phyloP scores from a whole-genome alignment of 1,284 basidiomycete genomes.

The Papiliotrema terrestris region DNA sequence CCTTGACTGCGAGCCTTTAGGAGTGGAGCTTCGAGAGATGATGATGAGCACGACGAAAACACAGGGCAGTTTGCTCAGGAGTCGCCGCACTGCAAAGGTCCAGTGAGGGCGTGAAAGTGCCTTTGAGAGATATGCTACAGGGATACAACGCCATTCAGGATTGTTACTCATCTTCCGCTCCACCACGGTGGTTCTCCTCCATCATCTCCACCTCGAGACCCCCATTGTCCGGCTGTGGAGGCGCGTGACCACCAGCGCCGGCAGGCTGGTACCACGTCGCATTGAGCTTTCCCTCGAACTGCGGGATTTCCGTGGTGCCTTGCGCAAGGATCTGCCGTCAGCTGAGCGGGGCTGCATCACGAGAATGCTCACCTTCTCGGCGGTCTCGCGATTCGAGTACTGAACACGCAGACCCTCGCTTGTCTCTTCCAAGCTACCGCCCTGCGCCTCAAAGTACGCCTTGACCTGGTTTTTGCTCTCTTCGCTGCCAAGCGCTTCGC shows the following conservation, averaged over 20 bases:
- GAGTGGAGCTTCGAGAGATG: too few relatives aligned
- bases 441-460: conserved; percentile 75
- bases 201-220: conserved; percentile 14
- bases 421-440: conserved; percentile 22
- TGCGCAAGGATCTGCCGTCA: conserved; percentile 31
- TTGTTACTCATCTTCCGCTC: conserved; percentile 15
- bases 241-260: background rate
- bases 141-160: background rate
- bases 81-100: too few relatives aligned
- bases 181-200: conserved; percentile 11
- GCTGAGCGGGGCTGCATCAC: background rate
- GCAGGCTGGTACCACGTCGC: conserved; percentile 26
- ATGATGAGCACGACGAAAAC: too few relatives aligned
- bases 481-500: conserved; percentile 51
- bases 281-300: conserved; percentile 19
- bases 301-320: conserved; percentile 35
- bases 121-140: too few relatives aligned
- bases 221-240: background rate
- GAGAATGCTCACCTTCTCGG: conserved; percentile 40
- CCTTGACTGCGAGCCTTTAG: too few relatives aligned
- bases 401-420: conserved; percentile 32
- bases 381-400: conserved; percentile 41
- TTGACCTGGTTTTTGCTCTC: conserved; percentile 58
- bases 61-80: too few relatives aligned
- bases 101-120: too few relatives aligned